Conservation (phyloP, 1,139 yeast genomes). For the Nakaseomyces glabratus region DNA sequence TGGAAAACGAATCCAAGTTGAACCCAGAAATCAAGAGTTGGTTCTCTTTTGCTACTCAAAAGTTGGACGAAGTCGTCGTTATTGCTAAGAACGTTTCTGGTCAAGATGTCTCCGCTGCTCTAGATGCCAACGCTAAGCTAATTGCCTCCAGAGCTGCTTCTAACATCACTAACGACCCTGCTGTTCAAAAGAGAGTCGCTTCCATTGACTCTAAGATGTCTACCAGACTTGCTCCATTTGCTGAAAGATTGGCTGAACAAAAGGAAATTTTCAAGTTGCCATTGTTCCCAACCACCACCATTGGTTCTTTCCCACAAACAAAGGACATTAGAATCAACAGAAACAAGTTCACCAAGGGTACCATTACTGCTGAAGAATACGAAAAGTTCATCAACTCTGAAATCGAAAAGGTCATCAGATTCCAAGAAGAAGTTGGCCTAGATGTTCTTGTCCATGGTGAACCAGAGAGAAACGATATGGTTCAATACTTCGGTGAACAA, state of each 20-base stretch:
- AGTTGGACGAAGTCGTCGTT: slow-evolving; percentile 80
- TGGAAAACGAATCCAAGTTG: slow-evolving; percentile 82
- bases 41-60: slow-evolving; percentile 98
- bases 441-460: slow-evolving; percentile 99
- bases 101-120: slow-evolving; percentile 55
- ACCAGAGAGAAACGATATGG: slow-evolving; percentile 99
- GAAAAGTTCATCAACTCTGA: slow-evolving; percentile 94
- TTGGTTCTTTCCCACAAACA: slow-evolving; percentile 99
- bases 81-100: slow-evolving; percentile 85
- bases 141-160: slow-evolving; percentile 82
- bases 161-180: slow-evolving; percentile 79
- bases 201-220: slow-evolving; percentile 71
- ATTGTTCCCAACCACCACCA: slow-evolving; percentile 98
- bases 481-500: slow-evolving; percentile 99
- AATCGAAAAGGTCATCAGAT: slow-evolving; percentile 88
- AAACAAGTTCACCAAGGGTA: slow-evolving; percentile 96
- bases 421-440: slow-evolving; percentile 98
- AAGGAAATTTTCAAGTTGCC: slow-evolving; percentile 85
- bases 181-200: slow-evolving; percentile 82
- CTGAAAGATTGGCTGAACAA: slow-evolving; percentile 80
- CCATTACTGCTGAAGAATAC: slow-evolving; percentile 87
- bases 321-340: slow-evolving; percentile 97
- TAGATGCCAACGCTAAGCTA: slow-evolving; percentile 80
- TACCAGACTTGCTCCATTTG: slow-evolving; percentile 81
- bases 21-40: slow-evolving; percentile 88